These are phyloP conservation scores for Aspergillus intermedius DNA, from an alignment of 2,329 filamentous ascomycete genomes.

Conservation along the genomic window DNA sequence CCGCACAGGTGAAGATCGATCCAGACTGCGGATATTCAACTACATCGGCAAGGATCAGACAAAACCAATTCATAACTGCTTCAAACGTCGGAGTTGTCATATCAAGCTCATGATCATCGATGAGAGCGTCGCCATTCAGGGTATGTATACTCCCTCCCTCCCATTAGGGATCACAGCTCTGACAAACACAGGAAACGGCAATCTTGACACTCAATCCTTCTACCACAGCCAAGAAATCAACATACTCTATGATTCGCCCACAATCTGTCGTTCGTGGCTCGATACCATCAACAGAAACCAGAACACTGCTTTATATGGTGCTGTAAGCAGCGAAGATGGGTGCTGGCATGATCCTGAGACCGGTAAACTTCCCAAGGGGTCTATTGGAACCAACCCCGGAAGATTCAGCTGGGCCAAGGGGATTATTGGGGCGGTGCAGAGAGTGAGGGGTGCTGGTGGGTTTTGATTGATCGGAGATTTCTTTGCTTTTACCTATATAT, in stretches of 20 bases:
- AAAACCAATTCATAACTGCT: slow-evolving; percentile 58
- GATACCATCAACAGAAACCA: slow-evolving; percentile 58
- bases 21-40: slow-evolving; percentile 56
- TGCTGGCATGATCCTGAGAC: slow-evolving; percentile 53
- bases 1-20: slow-evolving; percentile 44
- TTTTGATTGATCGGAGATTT: slow-evolving; percentile 34
- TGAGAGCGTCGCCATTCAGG: slow-evolving; percentile 61
- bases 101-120: slow-evolving; percentile 73
- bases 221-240: slow-evolving; percentile 74
- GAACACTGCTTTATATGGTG: slow-evolving; percentile 57
- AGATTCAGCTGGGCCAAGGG: slow-evolving; percentile 55
- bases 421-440: slow-evolving; percentile 51
- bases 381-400: slow-evolving; percentile 49
- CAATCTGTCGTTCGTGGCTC: slow-evolving; percentile 58
- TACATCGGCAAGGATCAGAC: slow-evolving; percentile 71
- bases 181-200: slow-evolving; percentile 53
- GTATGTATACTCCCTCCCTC: slow-evolving; percentile 8
- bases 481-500: not conserved
- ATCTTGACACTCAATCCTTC: slow-evolving; percentile 76
- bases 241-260: slow-evolving; percentile 60
- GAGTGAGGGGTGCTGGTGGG: slow-evolving; percentile 51
- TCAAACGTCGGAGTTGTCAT: slow-evolving; percentile 64
- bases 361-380: slow-evolving; percentile 43
- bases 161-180: not conserved
- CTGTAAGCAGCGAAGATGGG: slow-evolving; percentile 50